Conservation (phyloP, 1,139 yeast genomes). For the Suhomyces choctaworum region DNA sequence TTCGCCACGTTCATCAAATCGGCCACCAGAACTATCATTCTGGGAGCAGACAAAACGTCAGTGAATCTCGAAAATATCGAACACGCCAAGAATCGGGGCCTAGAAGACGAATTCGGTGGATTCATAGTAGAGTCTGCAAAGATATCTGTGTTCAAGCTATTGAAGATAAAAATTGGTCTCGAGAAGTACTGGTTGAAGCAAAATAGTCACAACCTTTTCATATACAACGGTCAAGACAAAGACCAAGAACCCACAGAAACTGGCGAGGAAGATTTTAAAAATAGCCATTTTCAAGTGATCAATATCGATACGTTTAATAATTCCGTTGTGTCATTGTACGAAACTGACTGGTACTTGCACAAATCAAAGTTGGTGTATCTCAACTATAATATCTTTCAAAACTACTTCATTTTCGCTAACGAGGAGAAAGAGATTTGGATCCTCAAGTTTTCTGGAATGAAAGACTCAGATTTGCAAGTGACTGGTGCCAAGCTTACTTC, state of each 20-base stretch:
- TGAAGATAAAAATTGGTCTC: conserved; percentile 39
- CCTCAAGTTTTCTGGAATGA: conserved; percentile 19
- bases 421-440: conserved; percentile 32
- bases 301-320: conserved; percentile 37
- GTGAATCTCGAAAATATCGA: conserved; percentile 42
- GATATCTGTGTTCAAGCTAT: conserved; percentile 33
- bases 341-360: conserved; percentile 32
- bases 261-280: conserved; percentile 8
- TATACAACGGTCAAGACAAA: conserved; percentile 27
- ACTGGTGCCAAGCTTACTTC: conserved; percentile 6
- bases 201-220: conserved; percentile 40
- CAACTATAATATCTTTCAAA: conserved; percentile 27
- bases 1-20: conserved; percentile 32
- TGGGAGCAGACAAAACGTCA: conserved; percentile 23
- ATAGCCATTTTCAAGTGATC: conserved; percentile 32
- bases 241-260: not conserved
- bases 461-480: conserved; percentile 7
- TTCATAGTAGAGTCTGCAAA: conserved; percentile 30
- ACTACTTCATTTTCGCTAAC: conserved; percentile 36
- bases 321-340: conserved; percentile 29
- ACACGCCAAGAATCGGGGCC: conserved; percentile 29
- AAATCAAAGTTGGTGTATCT: conserved; percentile 24
- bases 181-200: conserved; percentile 39
- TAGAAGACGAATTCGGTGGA: conserved; percentile 36
- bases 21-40: conserved; percentile 38